Evolutionary conservation across 129 eudicot species (phyloP).

Genomic region (Tagetes erecta): DNA sequence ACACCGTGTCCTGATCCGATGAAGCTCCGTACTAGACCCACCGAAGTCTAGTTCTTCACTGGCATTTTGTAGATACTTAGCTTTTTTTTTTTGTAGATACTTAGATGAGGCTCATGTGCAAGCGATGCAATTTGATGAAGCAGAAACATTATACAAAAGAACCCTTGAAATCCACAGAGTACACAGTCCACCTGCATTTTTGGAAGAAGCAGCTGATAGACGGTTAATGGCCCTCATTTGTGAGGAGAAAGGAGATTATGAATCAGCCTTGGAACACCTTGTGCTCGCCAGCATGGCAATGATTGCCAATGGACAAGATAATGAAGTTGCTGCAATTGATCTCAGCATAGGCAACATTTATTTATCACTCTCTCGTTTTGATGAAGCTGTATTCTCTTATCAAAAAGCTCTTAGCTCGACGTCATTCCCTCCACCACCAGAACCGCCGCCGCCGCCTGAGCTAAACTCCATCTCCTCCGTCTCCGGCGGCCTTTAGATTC

Average conservation of each 20-base stretch:
- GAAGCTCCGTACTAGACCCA: too few relatives aligned
- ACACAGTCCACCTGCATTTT: slow-evolving; percentile 95
- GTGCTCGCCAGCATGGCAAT: slow-evolving; percentile 99
- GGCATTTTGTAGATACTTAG: too few relatives aligned
- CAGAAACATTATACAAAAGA: slow-evolving; percentile 74
- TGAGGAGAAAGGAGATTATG: slow-evolving; percentile 92
- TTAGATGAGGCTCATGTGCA: slow-evolving; percentile 98
- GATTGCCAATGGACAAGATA: slow-evolving; percentile 97
- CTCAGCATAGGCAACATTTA: slow-evolving; percentile 95
- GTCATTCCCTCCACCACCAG: too few relatives aligned
- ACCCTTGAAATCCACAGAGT: slow-evolving; percentile 96
- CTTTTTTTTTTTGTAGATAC: slow-evolving; percentile 71
- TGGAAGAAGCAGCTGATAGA: slow-evolving; percentile 98
- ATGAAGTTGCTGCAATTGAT: slow-evolving; percentile 94
- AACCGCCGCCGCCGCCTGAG: too few relatives aligned
- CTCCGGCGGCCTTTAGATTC: too few relatives aligned
- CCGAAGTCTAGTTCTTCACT: too few relatives aligned
- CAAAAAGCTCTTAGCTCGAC: slow-evolving; percentile 95
- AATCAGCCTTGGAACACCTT: slow-evolving; percentile 92
- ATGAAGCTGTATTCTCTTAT: slow-evolving; percentile 98
- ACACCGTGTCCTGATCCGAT: too few relatives aligned
- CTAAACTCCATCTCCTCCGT: too few relatives aligned
- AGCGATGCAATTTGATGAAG: slow-evolving; percentile 98
- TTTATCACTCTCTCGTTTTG: slow-evolving; percentile 79
- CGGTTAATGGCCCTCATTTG: slow-evolving; percentile 96